Base-by-base conservation (phyloP, 441 rosid species). In the Eruca vesicaria region DNA sequence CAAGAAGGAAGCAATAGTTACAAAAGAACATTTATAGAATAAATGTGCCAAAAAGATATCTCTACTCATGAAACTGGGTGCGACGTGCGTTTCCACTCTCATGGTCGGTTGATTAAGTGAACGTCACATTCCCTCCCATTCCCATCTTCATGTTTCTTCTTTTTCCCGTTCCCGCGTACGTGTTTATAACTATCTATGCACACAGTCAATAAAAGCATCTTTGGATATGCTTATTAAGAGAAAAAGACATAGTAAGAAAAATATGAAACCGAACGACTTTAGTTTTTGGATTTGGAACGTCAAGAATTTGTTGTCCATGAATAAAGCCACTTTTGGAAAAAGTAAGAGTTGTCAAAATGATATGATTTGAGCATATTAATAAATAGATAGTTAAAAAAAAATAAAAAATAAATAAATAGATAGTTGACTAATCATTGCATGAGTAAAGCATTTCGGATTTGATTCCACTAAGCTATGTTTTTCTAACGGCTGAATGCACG, bases 381-480 rank as follows among this genome's bases (percentile, higher is more conserved):
- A n/a, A n/a, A n/a, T n/a, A n/a, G n/a, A n/a, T n/a, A n/a, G n/a
- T n/a, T n/a, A n/a, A n/a, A n/a, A n/a, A n/a, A n/a, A n/a, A n/a
- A n/a, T n/a, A n/a, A n/a, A n/a, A n/a, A n/a, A n/a, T n/a, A n/a
- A n/a, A n/a, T n/a, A 64, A 16, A 48, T 57, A 16, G 1, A 59
- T 65, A 43, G 80, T 77, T 77, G 77, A 71, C 73, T 50, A 77
- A 71, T 77, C 55, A 77, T 59, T 77, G 38, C 76, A 50, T 35
- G 20, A 57, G 65, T 26, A 48, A 52, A 59, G 63, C 63, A 66
- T 19, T 64, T 60, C 59, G 68, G 72, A 77, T 77, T 77, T 61
- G 67, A 59, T 59, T 48, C 68, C 68, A 71, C 45, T 33, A 29
- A 16, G 15, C 29, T 9, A 57, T 23, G 67, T 10, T 41, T 60